Percentiles rank a stretch among this genome's conserved stretches.
Evolutionary conservation across 352 stramenopile genomes (phyloP).

Genomic region (Aphanomyces invadans): DNA sequence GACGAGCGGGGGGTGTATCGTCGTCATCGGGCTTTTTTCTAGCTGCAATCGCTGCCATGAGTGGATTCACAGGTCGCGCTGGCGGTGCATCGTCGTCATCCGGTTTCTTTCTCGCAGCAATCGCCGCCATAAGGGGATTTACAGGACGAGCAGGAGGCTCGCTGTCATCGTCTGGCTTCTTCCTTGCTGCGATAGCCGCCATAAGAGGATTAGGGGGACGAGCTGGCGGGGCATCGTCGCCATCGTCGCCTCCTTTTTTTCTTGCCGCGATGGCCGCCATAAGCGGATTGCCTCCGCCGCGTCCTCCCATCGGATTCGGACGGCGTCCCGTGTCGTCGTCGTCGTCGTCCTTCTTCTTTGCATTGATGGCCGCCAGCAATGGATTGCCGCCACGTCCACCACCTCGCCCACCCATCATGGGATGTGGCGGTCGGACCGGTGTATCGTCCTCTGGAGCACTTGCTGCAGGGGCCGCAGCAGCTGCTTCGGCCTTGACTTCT

Average conservation of each 20-base stretch:
- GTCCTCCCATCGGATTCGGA: background rate
- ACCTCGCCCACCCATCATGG: slow-evolving; percentile 35
- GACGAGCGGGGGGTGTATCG: slow-evolving; percentile 32
- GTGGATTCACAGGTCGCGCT: slow-evolving; percentile 30
- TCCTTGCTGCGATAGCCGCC: slow-evolving; percentile 46
- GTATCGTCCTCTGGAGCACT: no score
- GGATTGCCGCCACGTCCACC: no score
- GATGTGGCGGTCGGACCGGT: slow-evolving; percentile 34
- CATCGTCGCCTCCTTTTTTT: slow-evolving; percentile 64
- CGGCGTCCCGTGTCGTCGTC: background rate
- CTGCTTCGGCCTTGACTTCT: slow-evolving; percentile 81
- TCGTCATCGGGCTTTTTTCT: slow-evolving; percentile 25
- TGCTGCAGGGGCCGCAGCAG: no score
- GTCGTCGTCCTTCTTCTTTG: no score
- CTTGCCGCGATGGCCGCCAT: slow-evolving; percentile 31
- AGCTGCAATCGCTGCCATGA: slow-evolving; percentile 29
- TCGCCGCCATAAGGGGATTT: slow-evolving; percentile 34
- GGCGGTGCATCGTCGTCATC: slow-evolving; percentile 30
- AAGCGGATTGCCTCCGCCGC: background rate
- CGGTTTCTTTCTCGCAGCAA: slow-evolving; percentile 38
- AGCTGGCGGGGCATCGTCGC: slow-evolving; percentile 36
- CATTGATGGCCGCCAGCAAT: no score
- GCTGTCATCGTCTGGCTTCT: slow-evolving; percentile 23
- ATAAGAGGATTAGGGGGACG: slow-evolving; percentile 34
- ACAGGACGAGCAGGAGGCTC: slow-evolving; percentile 36